Percentiles rank a stretch among this genome's conserved stretches.
Evolutionary conservation across 2,329 filamentous ascomycete species (phyloP).

Genomic region (Aureobasidium sp.): DNA sequence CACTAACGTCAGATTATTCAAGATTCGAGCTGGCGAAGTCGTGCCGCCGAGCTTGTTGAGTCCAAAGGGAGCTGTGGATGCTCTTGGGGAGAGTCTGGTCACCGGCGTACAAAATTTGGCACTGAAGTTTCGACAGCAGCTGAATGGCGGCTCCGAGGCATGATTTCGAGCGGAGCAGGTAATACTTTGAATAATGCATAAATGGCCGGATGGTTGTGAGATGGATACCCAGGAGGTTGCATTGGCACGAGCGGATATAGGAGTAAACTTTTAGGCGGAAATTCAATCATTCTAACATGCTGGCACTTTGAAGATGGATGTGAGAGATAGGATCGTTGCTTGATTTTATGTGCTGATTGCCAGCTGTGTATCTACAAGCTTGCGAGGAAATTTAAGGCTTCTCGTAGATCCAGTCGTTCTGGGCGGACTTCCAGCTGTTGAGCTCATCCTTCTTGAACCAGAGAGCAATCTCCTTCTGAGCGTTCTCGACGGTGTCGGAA

Average conservation of each 20-base stretch:
- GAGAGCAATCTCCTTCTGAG: constrained; percentile 99
- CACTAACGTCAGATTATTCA: constrained; percentile 88
- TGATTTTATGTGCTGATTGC: constrained; percentile 7
- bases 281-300: not conserved
- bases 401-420: constrained; percentile 97
- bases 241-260: not conserved
- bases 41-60: constrained; percentile 79
- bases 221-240: constrained; percentile 10
- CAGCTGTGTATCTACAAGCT: not conserved
- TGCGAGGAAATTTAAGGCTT: constrained; percentile 18
- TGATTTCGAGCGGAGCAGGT: not conserved
- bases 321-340: not conserved
- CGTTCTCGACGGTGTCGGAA: constrained; percentile 98
- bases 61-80: constrained; percentile 91
- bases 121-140: constrained; percentile 11
- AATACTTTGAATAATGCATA: not conserved
- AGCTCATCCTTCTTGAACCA: constrained; percentile 97
- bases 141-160: constrained; percentile 16
- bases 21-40: constrained; percentile 85
- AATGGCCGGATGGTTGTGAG: not conserved
- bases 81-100: constrained; percentile 72
- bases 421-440: constrained; percentile 83
- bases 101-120: constrained; percentile 17
- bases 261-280: not conserved
- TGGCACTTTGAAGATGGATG: not conserved